phyloP scores from a whole-genome alignment of 805 yeast genomes.

The Yarrowia keelungensis region DNA sequence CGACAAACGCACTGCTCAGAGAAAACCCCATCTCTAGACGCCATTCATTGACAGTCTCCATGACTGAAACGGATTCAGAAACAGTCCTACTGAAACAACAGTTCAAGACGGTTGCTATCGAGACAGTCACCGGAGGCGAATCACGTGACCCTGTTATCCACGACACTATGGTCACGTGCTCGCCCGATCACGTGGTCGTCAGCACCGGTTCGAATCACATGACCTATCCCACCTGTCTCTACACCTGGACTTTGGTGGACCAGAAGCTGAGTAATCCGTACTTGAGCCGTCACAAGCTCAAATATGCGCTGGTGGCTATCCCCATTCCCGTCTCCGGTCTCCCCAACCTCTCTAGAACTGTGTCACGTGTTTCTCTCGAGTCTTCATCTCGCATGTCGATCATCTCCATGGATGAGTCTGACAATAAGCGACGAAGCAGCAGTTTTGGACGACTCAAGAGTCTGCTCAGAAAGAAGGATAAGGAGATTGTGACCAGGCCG shows the following conservation, averaged over 20 bases:
- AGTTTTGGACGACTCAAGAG: slow-evolving; percentile 24
- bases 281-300: slow-evolving; percentile 5
- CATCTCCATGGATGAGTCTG: neutral
- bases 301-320: slow-evolving; percentile 21
- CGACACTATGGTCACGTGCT: slow-evolving; percentile 17
- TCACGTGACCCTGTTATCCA: slow-evolving; percentile 12
- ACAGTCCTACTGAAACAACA: neutral
- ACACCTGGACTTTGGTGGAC: slow-evolving; percentile 29
- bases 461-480: slow-evolving; percentile 3
- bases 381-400: neutral
- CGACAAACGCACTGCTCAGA: neutral
- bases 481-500: neutral
- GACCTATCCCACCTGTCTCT: slow-evolving; percentile 17
- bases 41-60: neutral
- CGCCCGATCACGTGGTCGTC: slow-evolving; percentile 6
- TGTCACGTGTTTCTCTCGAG: slow-evolving; percentile 8
- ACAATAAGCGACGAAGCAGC: slow-evolving; percentile 1
- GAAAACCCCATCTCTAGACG: slow-evolving; percentile 9
- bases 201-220: neutral
- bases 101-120: slow-evolving; percentile 15
- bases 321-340: slow-evolving; percentile 22
- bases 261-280: slow-evolving; percentile 17
- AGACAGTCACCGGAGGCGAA: slow-evolving; percentile 16
- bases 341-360: neutral
- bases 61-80: neutral